phyloP scores from a whole-genome alignment of 345 rosid genomes.

The Aethionema arabicum region DNA sequence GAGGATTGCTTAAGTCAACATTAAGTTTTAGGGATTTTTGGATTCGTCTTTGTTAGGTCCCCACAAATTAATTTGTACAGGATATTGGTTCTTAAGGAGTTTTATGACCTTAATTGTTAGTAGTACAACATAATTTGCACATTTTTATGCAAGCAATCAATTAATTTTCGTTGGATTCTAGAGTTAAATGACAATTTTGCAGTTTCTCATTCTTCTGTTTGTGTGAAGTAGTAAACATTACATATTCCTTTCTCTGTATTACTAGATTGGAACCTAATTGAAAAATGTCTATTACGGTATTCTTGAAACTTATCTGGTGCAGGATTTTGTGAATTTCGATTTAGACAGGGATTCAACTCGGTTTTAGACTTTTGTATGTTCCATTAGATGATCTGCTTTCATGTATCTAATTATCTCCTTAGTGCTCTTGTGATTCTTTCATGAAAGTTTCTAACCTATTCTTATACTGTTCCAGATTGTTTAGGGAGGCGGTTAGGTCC shows the following conservation, averaged over 20 bases:
- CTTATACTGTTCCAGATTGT: slow-evolving; percentile 65
- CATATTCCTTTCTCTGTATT: slow-evolving; percentile 17
- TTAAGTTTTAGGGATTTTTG: slow-evolving; percentile 16
- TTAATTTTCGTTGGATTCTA: slow-evolving; percentile 31
- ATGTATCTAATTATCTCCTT: slow-evolving; percentile 8
- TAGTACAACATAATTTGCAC: slow-evolving; percentile 7
- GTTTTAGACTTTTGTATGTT: background rate
- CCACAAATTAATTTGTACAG: slow-evolving; percentile 22
- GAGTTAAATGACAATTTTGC: slow-evolving; percentile 23
- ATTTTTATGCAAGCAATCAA: too few species aligned
- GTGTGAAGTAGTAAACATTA: background rate
- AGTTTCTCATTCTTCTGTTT: background rate
- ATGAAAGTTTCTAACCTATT: slow-evolving; percentile 22
- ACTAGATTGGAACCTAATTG: slow-evolving; percentile 7
- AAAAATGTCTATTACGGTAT: background rate
- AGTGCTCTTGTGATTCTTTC: slow-evolving; percentile 21
- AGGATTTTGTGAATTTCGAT: too few species aligned
- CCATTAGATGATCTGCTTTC: background rate
- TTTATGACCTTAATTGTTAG: slow-evolving; percentile 23
- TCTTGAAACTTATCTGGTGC: slow-evolving; percentile 3
- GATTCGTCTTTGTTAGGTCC: slow-evolving; percentile 36
- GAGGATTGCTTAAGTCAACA: slow-evolving; percentile 20
- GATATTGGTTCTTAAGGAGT: slow-evolving; percentile 18
- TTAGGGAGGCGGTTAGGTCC: slow-evolving; percentile 99
- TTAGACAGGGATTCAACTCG: too few species aligned